Percentiles rank a stretch among this genome's conserved stretches.
Evolutionary conservation across 140 eudicot species (phyloP).

Genomic region (Ambrosia hybrid): DNA sequence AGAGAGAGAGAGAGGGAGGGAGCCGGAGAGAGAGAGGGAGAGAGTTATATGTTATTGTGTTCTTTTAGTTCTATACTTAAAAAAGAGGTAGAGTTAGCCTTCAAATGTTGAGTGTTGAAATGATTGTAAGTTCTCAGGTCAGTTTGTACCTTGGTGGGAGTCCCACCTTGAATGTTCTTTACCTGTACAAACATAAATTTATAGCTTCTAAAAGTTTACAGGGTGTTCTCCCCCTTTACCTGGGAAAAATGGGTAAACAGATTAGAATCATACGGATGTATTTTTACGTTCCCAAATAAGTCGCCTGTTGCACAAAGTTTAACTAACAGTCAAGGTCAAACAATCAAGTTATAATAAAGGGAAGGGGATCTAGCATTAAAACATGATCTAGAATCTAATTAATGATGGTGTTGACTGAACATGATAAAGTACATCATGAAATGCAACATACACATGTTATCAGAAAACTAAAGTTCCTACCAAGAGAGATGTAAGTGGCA

Average conservation of each 20-base stretch:
- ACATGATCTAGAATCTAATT: not conserved
- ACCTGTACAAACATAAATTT: slow-evolving; percentile 2
- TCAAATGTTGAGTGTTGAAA: not conserved
- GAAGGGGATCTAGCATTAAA: slow-evolving; percentile 2
- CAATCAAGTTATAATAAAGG: not conserved
- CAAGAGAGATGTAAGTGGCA: slow-evolving; percentile 65
- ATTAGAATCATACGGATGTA: not conserved
- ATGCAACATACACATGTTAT: slow-evolving; percentile 14
- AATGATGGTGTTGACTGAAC: slow-evolving; percentile 4
- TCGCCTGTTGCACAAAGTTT: not conserved
- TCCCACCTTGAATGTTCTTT: slow-evolving; percentile 11
- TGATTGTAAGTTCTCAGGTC: not conserved
- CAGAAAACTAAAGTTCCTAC: slow-evolving; percentile 62
- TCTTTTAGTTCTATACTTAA: slow-evolving; percentile 3
- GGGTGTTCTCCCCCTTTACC: too few relatives aligned
- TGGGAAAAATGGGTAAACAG: not conserved
- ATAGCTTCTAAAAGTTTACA: not conserved
- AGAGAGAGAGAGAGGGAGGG: not conserved
- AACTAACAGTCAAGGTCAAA: slow-evolving; percentile 13
- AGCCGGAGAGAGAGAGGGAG: not conserved
- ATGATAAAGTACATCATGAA: slow-evolving; percentile 17
- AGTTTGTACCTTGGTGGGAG: not conserved
- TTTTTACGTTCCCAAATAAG: not conserved
- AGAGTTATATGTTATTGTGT: not conserved
- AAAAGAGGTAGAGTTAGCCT: not conserved